Conservation (phyloP, 768 basidiomycete genomes). For the Mycena alexandri region DNA sequence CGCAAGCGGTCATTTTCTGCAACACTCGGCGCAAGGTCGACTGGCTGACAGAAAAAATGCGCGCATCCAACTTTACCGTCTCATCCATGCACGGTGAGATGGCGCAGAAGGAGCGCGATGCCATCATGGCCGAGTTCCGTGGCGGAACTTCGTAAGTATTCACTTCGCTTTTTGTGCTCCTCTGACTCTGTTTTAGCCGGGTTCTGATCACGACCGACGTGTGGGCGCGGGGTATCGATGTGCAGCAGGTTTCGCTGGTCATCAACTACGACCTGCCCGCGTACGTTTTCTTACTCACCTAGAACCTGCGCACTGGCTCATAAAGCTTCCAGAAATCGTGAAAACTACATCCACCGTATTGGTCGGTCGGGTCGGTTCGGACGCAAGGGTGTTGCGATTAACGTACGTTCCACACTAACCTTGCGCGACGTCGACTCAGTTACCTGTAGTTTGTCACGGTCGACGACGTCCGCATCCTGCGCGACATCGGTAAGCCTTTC, state of each 20-base stretch:
- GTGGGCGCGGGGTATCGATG: constrained; percentile 98
- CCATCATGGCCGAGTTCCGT: constrained; percentile 97
- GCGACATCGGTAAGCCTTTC: constrained; percentile 86
- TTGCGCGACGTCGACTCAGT: constrained; percentile 35
- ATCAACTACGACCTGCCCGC: constrained; percentile 97
- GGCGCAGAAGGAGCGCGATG: constrained; percentile 95
- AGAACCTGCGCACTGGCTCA: constrained; percentile 24
- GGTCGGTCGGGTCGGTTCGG: constrained; percentile 99
- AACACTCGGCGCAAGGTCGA: constrained; percentile 98
- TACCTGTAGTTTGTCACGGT: constrained; percentile 85
- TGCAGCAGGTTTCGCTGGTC: constrained; percentile 96
- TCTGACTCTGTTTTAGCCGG: constrained; percentile 64
- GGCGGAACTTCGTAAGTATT: constrained; percentile 86
- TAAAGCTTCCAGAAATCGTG: constrained; percentile 76
- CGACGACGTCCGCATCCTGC: constrained; percentile 95
- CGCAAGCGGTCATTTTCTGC: constrained; percentile 99
- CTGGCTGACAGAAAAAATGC: constrained; percentile 99
- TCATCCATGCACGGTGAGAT: constrained; percentile 97
- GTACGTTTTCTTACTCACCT: constrained; percentile 58
- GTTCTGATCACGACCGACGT: constrained; percentile 97
- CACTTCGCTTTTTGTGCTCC: constrained; percentile 25
- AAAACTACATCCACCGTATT: constrained; percentile 99
- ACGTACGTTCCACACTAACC: constrained; percentile 66
- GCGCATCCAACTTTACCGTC: constrained; percentile 98
- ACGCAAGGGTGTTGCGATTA: constrained; percentile 99